Evolutionary conservation across 2,329 filamentous ascomycete species (phyloP).

Genomic region (Neofusicoccum ribis): DNA sequence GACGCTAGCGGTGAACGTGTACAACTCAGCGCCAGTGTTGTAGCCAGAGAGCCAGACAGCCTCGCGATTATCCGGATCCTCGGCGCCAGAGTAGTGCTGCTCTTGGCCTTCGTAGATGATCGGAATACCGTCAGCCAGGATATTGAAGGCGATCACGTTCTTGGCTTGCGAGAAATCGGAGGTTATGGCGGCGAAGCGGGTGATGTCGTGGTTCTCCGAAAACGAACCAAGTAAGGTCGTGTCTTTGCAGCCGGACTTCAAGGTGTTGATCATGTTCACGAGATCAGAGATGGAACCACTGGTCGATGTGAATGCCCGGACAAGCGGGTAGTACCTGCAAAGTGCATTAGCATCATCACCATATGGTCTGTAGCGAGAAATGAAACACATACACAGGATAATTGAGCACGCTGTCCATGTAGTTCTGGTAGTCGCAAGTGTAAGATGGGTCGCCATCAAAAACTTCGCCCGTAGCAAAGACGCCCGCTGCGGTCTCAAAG

Average conservation of each 20-base stretch:
- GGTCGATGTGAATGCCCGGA: conserved; percentile 36
- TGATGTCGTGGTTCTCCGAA: conserved; percentile 45
- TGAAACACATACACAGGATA: conserved; percentile 28
- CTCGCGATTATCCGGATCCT: conserved; percentile 40
- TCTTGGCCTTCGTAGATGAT: conserved; percentile 47
- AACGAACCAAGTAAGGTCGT: conserved; percentile 40
- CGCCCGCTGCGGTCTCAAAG: conserved; percentile 35
- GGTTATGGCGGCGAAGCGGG: conserved; percentile 41
- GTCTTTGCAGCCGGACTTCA: conserved; percentile 39
- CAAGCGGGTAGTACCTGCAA: conserved; percentile 38
- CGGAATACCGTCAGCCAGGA: conserved; percentile 45
- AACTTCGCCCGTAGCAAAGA: conserved; percentile 43
- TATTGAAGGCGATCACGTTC: conserved; percentile 40
- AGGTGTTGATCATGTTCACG: conserved; percentile 31
- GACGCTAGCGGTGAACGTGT: conserved; percentile 38
- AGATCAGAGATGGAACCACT: conserved; percentile 41
- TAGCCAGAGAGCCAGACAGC: conserved; percentile 44
- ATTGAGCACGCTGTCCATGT: conserved; percentile 40
- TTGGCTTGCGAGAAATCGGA: conserved; percentile 38
- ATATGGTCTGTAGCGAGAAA: background rate
- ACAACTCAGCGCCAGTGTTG: conserved; percentile 42
- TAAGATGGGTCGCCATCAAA: conserved; percentile 32
- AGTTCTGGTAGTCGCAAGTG: conserved; percentile 38
- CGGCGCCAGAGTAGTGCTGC: conserved; percentile 40
- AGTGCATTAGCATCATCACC: background rate